phyloP scores from a whole-genome alignment of 2,329 filamentous ascomycete genomes.

The Cladosporium colombiae region DNA sequence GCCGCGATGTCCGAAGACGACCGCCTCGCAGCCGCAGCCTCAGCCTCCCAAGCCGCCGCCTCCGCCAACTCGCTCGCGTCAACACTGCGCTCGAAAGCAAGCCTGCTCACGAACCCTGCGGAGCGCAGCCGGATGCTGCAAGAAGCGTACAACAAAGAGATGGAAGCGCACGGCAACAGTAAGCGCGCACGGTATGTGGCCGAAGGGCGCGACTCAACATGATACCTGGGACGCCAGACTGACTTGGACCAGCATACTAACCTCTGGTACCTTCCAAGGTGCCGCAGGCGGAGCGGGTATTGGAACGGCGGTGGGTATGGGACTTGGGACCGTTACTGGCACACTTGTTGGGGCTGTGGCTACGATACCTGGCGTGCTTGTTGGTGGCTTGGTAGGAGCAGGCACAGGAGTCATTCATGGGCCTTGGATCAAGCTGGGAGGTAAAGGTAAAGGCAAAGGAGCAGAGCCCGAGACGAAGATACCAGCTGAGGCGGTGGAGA shows the following conservation, averaged over 20 bases:
- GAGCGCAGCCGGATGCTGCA: slow-evolving; percentile 33
- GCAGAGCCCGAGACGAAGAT: slow-evolving; percentile 22
- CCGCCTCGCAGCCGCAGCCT: slow-evolving; percentile 14
- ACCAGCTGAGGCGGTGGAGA: slow-evolving; percentile 14
- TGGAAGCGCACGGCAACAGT: slow-evolving; percentile 35
- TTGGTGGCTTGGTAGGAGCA: slow-evolving; percentile 44
- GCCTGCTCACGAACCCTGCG: slow-evolving; percentile 25
- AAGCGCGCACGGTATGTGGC: slow-evolving; percentile 23
- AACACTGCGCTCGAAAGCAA: slow-evolving; percentile 28
- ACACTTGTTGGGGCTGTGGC: slow-evolving; percentile 44
- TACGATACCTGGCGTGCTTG: slow-evolving; percentile 42
- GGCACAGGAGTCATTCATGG: slow-evolving; percentile 46
- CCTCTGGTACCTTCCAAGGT: slow-evolving; percentile 44
- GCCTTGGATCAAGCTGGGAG: slow-evolving; percentile 44
- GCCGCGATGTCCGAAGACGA: slow-evolving; percentile 17
- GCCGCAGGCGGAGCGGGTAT: slow-evolving; percentile 45
- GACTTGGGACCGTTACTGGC: slow-evolving; percentile 45
- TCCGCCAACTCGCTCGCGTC: slow-evolving; percentile 8
- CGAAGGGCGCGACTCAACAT: too few relatives aligned
- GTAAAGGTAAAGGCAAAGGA: neutral
- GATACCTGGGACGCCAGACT: too few relatives aligned
- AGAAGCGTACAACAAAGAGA: slow-evolving; percentile 36
- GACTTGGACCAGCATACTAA: slow-evolving; percentile 26
- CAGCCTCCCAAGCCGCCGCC: slow-evolving; percentile 15
- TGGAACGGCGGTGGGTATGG: slow-evolving; percentile 43